phyloP scores from a whole-genome alignment of 2,329 filamentous ascomycete genomes.

The Exophiala sideris region DNA sequence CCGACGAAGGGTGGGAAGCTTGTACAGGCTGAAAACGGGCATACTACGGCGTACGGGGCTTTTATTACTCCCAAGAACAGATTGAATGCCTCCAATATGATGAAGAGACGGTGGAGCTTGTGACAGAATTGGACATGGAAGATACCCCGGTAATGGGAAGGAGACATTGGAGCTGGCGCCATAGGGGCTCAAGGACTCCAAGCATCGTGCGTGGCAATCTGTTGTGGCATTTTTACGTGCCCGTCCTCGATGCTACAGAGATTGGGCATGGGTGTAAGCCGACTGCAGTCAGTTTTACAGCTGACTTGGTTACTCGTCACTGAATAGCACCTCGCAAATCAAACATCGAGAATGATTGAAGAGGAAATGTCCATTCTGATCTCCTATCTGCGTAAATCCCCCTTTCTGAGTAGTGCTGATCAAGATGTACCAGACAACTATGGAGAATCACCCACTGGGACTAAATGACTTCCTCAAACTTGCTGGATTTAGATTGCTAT shows the following conservation, averaged over 20 bases:
- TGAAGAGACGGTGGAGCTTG: slow-evolving; percentile 18
- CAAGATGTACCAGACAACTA: slow-evolving; percentile 40
- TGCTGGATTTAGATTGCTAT: slow-evolving; percentile 39
- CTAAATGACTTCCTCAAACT: slow-evolving; percentile 47
- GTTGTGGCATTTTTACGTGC: neutral
- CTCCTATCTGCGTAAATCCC: no score
- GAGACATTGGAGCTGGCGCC: slow-evolving; percentile 8
- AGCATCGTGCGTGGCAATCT: neutral
- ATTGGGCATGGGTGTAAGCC: neutral
- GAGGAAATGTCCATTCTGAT: no score
- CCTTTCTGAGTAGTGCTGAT: no score
- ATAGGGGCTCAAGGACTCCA: slow-evolving; percentile 2
- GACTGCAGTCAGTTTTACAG: no score
- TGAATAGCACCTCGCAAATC: neutral
- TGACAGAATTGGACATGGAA: slow-evolving; percentile 14
- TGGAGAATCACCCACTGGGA: slow-evolving; percentile 43
- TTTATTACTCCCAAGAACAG: slow-evolving; percentile 3
- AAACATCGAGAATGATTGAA: no score
- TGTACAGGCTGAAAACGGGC: slow-evolving; percentile 7
- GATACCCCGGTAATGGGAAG: slow-evolving; percentile 19
- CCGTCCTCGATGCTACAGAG: neutral
- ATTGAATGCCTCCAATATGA: slow-evolving; percentile 4
- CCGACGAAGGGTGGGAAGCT: neutral
- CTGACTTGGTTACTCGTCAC: neutral
- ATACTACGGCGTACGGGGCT: slow-evolving; percentile 13